Conservation (phyloP, 73 alveolate genomes). For the Paramecium bursaria region DNA sequence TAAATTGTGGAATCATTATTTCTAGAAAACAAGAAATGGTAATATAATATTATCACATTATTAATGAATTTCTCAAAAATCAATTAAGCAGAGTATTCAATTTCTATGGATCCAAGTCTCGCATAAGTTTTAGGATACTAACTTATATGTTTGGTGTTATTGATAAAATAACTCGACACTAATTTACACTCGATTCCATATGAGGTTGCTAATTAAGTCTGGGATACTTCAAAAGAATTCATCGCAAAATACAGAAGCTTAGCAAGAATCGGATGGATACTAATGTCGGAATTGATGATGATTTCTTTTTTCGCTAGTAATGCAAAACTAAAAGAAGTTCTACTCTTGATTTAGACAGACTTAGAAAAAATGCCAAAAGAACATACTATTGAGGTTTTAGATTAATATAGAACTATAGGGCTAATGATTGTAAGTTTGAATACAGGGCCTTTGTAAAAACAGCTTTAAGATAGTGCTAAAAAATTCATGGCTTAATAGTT, state of each 20-base stretch:
- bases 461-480: slow-evolving; percentile 10
- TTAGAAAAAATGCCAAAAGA: background rate
- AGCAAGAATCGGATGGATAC: slow-evolving; percentile 43
- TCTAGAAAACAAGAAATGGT: slow-evolving; percentile 43
- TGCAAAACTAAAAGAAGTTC: background rate
- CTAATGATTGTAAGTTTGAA: background rate
- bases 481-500: slow-evolving; percentile 43
- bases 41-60: slow-evolving; percentile 27
- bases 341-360: background rate
- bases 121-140: background rate
- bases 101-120: slow-evolving; percentile 4
- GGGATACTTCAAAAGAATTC: slow-evolving; percentile 39
- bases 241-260: background rate
- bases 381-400: background rate
- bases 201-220: slow-evolving; percentile 35
- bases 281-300: slow-evolving; percentile 38
- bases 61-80: slow-evolving; percentile 32
- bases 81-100: slow-evolving; percentile 19
- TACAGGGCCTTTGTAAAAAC: background rate
- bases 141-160: background rate
- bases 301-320: background rate
- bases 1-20: slow-evolving; percentile 8
- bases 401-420: slow-evolving; percentile 2
- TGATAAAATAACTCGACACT: background rate
- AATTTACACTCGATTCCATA: slow-evolving; percentile 15